These are phyloP conservation scores for Globisporangium splendens DNA, from an alignment of 352 stramenopile genomes.

Conservation along the genomic window DNA sequence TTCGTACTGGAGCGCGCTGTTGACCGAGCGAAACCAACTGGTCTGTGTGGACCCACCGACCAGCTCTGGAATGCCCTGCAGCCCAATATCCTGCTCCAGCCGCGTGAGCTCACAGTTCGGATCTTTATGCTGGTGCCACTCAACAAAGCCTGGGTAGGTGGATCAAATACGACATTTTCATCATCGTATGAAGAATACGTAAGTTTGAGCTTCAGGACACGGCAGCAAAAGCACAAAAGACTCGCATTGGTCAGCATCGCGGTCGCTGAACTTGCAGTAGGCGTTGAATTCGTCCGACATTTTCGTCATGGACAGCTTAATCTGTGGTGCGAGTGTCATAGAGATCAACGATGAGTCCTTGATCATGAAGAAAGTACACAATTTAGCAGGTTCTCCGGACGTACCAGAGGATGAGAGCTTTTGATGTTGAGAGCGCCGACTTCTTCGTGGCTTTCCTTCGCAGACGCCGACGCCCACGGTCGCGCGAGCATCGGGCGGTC, in stretches of 20 bases:
- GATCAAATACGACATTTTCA: too few relatives aligned
- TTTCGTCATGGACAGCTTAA: constrained; percentile 74
- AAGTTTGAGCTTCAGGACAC: too few relatives aligned
- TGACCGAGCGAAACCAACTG: constrained; percentile 81
- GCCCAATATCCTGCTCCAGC: constrained; percentile 70
- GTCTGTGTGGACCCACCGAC: constrained; percentile 72
- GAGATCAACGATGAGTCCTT: neutral
- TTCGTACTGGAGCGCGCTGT: constrained; percentile 80
- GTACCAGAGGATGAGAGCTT: constrained; percentile 39
- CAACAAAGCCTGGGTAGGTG: constrained; percentile 61
- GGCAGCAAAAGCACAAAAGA: neutral
- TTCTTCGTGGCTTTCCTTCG: constrained; percentile 60
- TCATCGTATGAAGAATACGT: too few relatives aligned
- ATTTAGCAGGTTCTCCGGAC: neutral
- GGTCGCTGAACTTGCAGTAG: constrained; percentile 84
- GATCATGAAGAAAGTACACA: neutral
- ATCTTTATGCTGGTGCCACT: constrained; percentile 83
- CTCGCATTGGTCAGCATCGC: constrained; percentile 72
- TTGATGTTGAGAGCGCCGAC: constrained; percentile 58
- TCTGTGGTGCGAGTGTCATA: constrained; percentile 23
- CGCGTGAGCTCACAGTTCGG: constrained; percentile 78
- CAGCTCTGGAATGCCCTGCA: constrained; percentile 70
- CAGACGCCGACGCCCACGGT: constrained; percentile 47
- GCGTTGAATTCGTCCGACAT: constrained; percentile 81
- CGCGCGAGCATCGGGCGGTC: constrained; percentile 63